Evolutionary conservation across 805 yeast species (phyloP).

Genomic region (Yamadazyma endophytica): DNA sequence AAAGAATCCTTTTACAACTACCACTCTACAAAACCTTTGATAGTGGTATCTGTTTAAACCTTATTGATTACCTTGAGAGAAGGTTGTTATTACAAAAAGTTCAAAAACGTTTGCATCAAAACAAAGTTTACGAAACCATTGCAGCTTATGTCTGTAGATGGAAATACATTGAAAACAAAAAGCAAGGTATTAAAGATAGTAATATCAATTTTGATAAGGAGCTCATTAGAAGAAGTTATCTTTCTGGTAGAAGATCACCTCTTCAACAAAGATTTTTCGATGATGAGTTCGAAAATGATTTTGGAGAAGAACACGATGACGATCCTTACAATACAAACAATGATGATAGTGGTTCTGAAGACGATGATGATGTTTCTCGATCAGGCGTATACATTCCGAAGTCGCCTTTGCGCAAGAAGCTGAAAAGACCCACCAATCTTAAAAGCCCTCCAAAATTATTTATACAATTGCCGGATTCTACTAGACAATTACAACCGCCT

Average conservation of each 20-base stretch:
- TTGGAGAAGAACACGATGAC: slow-evolving; percentile 11
- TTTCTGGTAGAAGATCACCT: slow-evolving; percentile 17
- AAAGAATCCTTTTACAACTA: slow-evolving; percentile 55
- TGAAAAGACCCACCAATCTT: slow-evolving; percentile 5
- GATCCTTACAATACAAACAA: slow-evolving; percentile 3
- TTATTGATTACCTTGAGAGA: slow-evolving; percentile 66
- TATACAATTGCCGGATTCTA: slow-evolving; percentile 6
- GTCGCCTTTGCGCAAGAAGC: slow-evolving; percentile 21
- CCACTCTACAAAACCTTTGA: slow-evolving; percentile 78
- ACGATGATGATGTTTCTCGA: slow-evolving; percentile 9
- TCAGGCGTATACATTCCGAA: slow-evolving; percentile 27
- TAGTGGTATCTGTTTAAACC: slow-evolving; percentile 68
- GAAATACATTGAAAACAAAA: slow-evolving; percentile 33
- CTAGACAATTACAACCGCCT: neutral
- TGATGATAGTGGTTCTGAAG: slow-evolving; percentile 4
- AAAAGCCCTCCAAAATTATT: slow-evolving; percentile 14
- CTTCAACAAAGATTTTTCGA: slow-evolving; percentile 7
- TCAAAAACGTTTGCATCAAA: slow-evolving; percentile 40
- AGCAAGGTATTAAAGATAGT: slow-evolving; percentile 20
- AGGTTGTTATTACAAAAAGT: slow-evolving; percentile 55
- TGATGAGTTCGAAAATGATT: slow-evolving; percentile 9
- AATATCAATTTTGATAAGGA: slow-evolving; percentile 21
- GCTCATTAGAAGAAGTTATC: slow-evolving; percentile 23
- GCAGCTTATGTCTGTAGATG: slow-evolving; percentile 46
- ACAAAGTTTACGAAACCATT: slow-evolving; percentile 43